phyloP scores from a whole-genome alignment of 202 grass and related monocot species.

The Cymbopogon flexuosus region DNA sequence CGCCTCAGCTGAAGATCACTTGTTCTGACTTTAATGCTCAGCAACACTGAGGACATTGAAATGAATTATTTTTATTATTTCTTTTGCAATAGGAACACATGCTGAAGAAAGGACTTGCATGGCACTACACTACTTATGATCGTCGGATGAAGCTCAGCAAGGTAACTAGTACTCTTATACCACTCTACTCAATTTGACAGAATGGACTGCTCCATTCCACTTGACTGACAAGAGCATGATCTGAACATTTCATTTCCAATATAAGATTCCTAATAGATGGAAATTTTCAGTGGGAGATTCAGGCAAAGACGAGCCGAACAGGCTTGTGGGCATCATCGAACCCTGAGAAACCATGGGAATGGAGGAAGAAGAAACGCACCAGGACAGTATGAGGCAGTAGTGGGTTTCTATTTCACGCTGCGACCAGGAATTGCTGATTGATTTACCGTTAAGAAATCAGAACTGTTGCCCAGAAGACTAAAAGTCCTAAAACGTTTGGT shows the following conservation, averaged over 20 bases:
- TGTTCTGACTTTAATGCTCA: not conserved
- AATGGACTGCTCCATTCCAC: not conserved
- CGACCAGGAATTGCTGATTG: not conserved
- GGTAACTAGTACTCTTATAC: conserved; percentile 33
- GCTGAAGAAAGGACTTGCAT: conserved; percentile 79
- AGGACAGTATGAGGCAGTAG: not conserved
- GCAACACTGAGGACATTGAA: not conserved
- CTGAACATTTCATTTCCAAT: not conserved
- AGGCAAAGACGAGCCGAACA: conserved; percentile 33
- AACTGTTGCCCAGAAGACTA: not conserved
- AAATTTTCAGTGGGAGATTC: conserved; percentile 71
- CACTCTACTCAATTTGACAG: not conserved
- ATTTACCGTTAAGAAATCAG: no score
- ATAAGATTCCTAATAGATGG: not conserved
- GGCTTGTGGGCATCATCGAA: conserved; percentile 59
- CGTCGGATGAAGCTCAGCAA: conserved; percentile 39
- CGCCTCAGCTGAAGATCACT: not conserved
- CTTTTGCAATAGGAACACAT: conserved; percentile 50
- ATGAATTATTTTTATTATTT: not conserved
- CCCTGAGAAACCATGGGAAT: conserved; percentile 83
- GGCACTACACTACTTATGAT: conserved; percentile 77
- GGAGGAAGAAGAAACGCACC: conserved; percentile 51
- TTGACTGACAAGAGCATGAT: not conserved
- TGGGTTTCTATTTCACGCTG: not conserved
- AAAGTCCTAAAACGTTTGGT: not conserved